Evolutionary conservation across 179 eudicot species (phyloP).

Genomic region (Silene vulgaris): DNA sequence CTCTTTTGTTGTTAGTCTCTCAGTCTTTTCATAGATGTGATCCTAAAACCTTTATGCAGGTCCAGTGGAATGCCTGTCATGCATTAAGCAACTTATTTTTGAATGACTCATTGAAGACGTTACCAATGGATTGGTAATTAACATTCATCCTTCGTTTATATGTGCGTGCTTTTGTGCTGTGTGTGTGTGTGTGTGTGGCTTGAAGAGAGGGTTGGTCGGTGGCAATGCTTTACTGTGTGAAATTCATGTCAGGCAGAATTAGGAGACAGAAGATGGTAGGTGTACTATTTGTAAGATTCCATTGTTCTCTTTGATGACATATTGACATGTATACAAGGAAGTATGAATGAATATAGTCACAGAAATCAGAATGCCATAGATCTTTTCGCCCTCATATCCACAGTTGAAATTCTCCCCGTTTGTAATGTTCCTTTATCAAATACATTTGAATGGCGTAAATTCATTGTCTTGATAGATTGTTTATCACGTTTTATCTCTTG

Average conservation of each 20-base stretch:
- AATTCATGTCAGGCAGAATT: neutral
- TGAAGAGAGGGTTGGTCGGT: neutral
- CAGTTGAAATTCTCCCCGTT: neutral
- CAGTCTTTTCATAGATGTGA: neutral
- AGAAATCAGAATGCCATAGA: neutral
- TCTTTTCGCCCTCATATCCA: constrained; percentile 2
- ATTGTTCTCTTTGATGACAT: neutral
- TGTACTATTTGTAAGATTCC: no score
- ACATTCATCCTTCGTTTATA: neutral
- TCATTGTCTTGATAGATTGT: no score
- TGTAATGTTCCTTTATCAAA: neutral
- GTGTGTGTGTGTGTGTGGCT: neutral
- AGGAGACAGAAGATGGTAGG: no score
- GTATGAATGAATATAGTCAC: neutral
- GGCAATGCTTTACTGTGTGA: neutral
- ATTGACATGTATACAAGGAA: neutral
- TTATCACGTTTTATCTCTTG: no score
- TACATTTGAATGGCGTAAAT: no score
- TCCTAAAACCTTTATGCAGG: constrained; percentile 41
- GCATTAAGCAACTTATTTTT: constrained; percentile 85
- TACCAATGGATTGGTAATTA: constrained; percentile 69
- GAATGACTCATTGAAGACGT: constrained; percentile 58
- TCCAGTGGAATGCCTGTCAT: constrained; percentile 98
- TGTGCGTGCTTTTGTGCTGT: neutral
- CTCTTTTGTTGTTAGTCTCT: neutral